Conservation (phyloP, 495 filamentous ascomycete species). For the Trichoderma erinaceum region DNA sequence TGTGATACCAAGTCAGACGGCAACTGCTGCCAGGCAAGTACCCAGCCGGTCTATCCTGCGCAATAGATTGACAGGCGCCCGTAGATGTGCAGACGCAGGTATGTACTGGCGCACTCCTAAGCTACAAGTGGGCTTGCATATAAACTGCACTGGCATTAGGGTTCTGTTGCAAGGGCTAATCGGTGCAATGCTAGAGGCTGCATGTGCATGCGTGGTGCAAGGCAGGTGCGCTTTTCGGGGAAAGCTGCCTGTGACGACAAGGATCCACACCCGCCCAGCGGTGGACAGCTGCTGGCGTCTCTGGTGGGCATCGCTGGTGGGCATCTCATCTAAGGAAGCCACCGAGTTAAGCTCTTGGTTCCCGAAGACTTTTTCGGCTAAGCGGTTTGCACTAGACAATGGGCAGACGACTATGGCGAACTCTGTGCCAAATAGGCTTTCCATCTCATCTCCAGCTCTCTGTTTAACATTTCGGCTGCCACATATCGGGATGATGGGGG, state of each 20-base stretch:
- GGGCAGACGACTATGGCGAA: neutral
- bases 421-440: neutral
- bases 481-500: neutral
- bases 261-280: neutral
- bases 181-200: neutral
- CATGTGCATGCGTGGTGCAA: neutral
- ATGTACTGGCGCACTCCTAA: no score
- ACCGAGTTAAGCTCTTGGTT: slow-evolving; percentile 1
- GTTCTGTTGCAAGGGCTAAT: neutral
- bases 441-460: no score
- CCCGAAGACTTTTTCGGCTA: slow-evolving; percentile 10
- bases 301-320: neutral
- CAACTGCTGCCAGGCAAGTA: no score
- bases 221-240: neutral
- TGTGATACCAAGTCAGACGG: no score
- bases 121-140: no score
- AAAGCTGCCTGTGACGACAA: slow-evolving; percentile 2
- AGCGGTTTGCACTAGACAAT: neutral
- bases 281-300: neutral
- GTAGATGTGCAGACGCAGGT: no score
- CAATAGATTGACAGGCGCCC: no score
- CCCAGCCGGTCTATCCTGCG: no score
- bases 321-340: slow-evolving; percentile 12
- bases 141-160: neutral
- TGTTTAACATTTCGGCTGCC: neutral